A percentile compares a stretch with the other conserved stretches of the same genome.
These are phyloP conservation scores for apple (Malus domestica) DNA, from an alignment of 306 rosid genomes.

Conservation along the genomic window ASM211411v1 NC_041800.1:5933001-5933500, in stretches of 20 bases:
- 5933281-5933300: background rate
- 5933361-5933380: background rate
- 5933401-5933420: background rate
- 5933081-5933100: too few species aligned
- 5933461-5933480: constrained; percentile 22
- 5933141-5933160: background rate
- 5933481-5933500: constrained; percentile 25
- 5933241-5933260: background rate
- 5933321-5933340: background rate
- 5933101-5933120: too few species aligned
- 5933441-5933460: constrained; percentile 5
- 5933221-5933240: background rate
- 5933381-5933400: background rate
- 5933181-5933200: too few species aligned
- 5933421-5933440: background rate
- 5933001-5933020: too few species aligned
- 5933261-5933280: background rate
- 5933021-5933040: too few species aligned
- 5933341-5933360: background rate
- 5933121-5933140: background rate
- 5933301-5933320: background rate
- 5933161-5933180: background rate
- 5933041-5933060: too few species aligned
- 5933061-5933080: too few species aligned
- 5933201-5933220: background rate